Conservation (phyloP, 805 yeast genomes). For the Monosporozyma aerobia region DNA sequence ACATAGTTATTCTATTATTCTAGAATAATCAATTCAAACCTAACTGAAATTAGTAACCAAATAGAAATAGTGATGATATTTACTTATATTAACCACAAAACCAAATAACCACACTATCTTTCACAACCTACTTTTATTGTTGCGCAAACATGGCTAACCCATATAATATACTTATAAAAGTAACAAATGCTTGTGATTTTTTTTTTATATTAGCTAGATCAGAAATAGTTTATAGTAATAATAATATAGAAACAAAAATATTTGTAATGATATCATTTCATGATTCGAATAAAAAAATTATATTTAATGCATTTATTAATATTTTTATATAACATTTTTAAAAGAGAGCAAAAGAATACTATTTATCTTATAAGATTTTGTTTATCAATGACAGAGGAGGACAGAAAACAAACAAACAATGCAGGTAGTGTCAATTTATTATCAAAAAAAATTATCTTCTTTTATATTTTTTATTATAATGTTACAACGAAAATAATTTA, state of each 20-base stretch:
- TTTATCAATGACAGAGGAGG: not conserved
- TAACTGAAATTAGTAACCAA: not conserved
- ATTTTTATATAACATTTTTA: not conserved
- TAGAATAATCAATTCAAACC: not conserved
- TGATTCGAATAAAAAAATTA: not conserved
- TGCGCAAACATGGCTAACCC: not conserved
- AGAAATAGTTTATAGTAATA: not conserved
- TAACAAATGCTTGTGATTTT: not conserved
- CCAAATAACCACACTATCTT: not conserved
- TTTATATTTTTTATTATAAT: not conserved
- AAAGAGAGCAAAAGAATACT: not conserved
- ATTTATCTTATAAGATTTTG: not conserved
- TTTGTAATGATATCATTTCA: not conserved
- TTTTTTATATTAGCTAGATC: not conserved
- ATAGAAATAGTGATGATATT: not conserved
- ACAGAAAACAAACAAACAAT: not conserved
- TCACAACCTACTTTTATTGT: not conserved
- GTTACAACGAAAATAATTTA: conserved; percentile 4
- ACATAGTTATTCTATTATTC: not conserved
- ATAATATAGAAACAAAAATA: not conserved
- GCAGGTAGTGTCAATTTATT: not conserved
- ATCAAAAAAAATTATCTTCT: not conserved
- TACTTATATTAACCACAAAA: not conserved
- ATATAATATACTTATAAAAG: not conserved
- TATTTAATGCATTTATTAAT: not conserved